Base-by-base conservation (phyloP, 129 eudicot species). In the Sambucus nigra region DNA sequence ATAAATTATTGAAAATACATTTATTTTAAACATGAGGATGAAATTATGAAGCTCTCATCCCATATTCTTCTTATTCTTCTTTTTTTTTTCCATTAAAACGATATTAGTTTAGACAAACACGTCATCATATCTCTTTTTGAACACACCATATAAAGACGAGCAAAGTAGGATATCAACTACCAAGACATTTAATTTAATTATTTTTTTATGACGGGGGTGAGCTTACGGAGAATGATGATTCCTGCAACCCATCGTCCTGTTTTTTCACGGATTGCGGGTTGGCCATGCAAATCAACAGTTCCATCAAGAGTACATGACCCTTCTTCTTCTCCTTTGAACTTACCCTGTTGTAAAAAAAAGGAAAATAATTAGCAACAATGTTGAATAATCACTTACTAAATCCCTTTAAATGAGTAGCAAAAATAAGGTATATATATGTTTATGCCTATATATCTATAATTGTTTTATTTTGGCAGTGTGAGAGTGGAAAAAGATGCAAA, bases 181-280 rank as follows among this genome's bases (percentile, higher is more conserved):
- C 55, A 45, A 1, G 11, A 25, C 17, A 2, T 5, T 57, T 39
- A 31, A 11, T 19, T 23, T 39, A 0, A 19, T 24, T 2, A 31
- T 7, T 5, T 17, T 24, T 59, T 14, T 12, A 11, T 6, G 38
- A 31, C 8, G 38, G 38, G 38, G 38, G 38, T 31, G 38, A 49
- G 63, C 78, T 67, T 79, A 91, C 98, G 66, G 33, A 91, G 86
- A 57, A 91, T 79, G 73, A 91, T 72, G 51, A 60, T 65, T 27
- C 89, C 98, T 54, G 98, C 98, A 51, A 68, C 53, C 98, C 98
- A 91, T 66, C 78, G 84, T 17, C 98, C 98, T 44, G 79, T 81
- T 50, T 42, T 68, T 22, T 63, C 67, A 59, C 94, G 69, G 33
- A 67, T 63, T 23, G 98, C 95, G 13, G 94, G 95, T 21, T 65